Percentiles rank a stretch among this genome's conserved stretches.
phyloP scores from a whole-genome alignment of 257 asterid species.

The Plectranthus barbatus region DNA sequence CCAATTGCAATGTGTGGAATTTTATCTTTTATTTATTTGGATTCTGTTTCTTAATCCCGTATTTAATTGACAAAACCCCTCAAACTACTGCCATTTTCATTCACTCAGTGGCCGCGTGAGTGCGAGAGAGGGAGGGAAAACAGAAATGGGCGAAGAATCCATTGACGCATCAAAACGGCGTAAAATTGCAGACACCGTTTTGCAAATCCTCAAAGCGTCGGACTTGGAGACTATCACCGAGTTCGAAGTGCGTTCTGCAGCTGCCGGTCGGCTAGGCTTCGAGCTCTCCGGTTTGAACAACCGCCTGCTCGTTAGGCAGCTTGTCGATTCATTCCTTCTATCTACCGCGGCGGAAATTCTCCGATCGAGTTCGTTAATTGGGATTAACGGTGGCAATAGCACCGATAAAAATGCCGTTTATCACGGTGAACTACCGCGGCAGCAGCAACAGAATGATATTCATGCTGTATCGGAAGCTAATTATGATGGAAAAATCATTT shows the following conservation, averaged over 20 bases:
- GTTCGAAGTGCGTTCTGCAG: slow-evolving; percentile 37
- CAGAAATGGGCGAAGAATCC: slow-evolving; percentile 22
- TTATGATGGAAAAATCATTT: slow-evolving; percentile 33
- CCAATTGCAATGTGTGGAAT: too few species aligned
- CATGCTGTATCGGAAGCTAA: slow-evolving; percentile 8
- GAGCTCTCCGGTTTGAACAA: slow-evolving; percentile 33
- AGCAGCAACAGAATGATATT: neutral
- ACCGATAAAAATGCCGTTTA: neutral
- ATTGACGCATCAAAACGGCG: slow-evolving; percentile 26
- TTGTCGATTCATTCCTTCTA: slow-evolving; percentile 47
- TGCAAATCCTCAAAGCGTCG: slow-evolving; percentile 33
- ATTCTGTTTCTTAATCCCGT: neutral
- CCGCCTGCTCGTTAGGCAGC: slow-evolving; percentile 31
- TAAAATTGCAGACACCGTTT: slow-evolving; percentile 33
- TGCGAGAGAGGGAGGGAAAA: neutral
- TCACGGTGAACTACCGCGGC: slow-evolving; percentile 4
- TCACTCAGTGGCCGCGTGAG: too few species aligned
- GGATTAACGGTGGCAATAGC: neutral
- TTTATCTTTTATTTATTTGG: too few species aligned
- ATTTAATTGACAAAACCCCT: neutral
- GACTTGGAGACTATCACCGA: slow-evolving; percentile 62
- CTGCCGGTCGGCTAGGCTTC: slow-evolving; percentile 33
- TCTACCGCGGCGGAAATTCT: slow-evolving; percentile 24
- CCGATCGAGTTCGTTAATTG: neutral
- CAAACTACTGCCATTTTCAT: neutral